phyloP scores from a whole-genome alignment of 371 early-diverging fungal species.

The Mortierella sp. region DNA sequence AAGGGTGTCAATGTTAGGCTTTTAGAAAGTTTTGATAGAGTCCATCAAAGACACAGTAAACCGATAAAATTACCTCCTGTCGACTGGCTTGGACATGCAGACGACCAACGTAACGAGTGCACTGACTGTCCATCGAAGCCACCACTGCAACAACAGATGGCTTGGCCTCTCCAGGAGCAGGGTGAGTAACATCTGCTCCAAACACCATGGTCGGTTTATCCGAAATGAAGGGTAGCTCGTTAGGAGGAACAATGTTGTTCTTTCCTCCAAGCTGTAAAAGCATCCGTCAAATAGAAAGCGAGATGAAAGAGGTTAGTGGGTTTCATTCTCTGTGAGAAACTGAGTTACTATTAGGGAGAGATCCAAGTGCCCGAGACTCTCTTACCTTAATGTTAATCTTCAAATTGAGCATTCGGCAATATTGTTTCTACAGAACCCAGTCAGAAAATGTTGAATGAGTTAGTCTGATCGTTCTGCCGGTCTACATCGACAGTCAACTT shows the following conservation, averaged over 20 bases:
- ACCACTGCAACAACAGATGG: constrained; percentile 54
- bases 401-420: constrained; percentile 62
- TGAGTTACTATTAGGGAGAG: not conserved
- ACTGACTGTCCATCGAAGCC: constrained; percentile 69
- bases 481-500: too few species aligned
- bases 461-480: constrained; percentile 28
- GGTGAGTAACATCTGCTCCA: constrained; percentile 76
- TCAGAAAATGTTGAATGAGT: too few species aligned
- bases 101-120: constrained; percentile 72
- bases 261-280: constrained; percentile 63
- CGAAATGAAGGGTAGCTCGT: constrained; percentile 45
- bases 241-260: constrained; percentile 40
- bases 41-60: constrained; percentile 29
- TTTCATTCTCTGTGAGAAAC: too few species aligned
- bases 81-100: constrained; percentile 74
- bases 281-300: too few species aligned
- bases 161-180: constrained; percentile 54
- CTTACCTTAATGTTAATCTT: constrained; percentile 49
- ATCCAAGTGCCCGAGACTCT: not conserved
- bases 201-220: constrained; percentile 62
- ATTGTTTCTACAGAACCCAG: constrained; percentile 23
- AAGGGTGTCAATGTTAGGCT: not conserved
- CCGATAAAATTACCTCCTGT: constrained; percentile 57
- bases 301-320: too few species aligned
- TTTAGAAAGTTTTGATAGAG: constrained; percentile 9